Base-by-base conservation (phyloP, 2,329 filamentous ascomycete genomes). In the Ilyonectria sp. region DNA sequence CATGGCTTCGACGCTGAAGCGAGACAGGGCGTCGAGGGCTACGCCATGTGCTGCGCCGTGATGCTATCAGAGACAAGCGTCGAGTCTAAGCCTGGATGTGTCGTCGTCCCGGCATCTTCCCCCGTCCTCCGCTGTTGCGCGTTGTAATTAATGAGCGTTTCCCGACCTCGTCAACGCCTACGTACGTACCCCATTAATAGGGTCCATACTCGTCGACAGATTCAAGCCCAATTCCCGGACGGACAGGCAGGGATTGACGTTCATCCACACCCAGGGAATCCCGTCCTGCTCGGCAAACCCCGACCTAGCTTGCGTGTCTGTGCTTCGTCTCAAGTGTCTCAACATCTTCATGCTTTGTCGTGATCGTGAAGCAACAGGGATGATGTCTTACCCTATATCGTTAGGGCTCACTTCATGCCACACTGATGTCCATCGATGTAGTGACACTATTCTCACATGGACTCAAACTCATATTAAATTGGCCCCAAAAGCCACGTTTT, bases 271-370 rank as follows among this genome's bases (percentile, higher is more conserved):
- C 33, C 52, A 31, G 15, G 60, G 43, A 49, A 55, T 6, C 43
- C 35, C 35, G 56, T 55, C 52, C 43, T 49, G 43, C 44, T 63
- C 53, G 44, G 44, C 43, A 63, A 57, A 50, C 60, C 53, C 53
- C 33, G 33, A 43, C 44, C 21, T 29, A 35, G 35, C 44, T 54
- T 63, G 44, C 54, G 53, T 21, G 60, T 63, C 60, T 56, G 60
- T 63, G 60, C 60, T 56, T 63, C 53, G 53, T 63, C 60, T 56
- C 60, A 37, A 43, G 53, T 63, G 44, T 43, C 60, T 56, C 44
- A 55, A 35, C 43, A 21, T 19, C n/a, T 49, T 50, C 60, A 57
- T 63, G 60, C 60, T 40, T 37, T 47, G 26, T 43, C 33, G 50
- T 23, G 50, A 50, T 43, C n/a, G 40, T 8, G 40, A 43, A 43